These are phyloP conservation scores for Parachaetomium inaequale DNA, from an alignment of 495 filamentous ascomycete species.

Conservation along the genomic window DNA sequence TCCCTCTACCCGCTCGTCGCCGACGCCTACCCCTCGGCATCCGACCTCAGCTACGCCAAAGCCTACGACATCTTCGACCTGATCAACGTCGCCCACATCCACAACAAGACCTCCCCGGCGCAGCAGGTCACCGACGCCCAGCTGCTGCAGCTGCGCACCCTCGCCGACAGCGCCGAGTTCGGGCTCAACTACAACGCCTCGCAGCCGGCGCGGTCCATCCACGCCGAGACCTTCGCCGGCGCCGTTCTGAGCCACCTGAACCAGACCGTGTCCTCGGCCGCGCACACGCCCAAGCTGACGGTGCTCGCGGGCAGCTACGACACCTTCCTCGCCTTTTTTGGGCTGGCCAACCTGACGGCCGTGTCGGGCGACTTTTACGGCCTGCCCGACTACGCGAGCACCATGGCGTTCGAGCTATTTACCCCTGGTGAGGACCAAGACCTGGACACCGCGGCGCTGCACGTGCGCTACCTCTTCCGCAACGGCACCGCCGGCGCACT, in stretches of 20 bases:
- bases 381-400: conserved; percentile 24
- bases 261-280: conserved; percentile 17
- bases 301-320: conserved; percentile 26
- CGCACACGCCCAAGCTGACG: conserved; percentile 16
- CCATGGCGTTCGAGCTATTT: conserved; percentile 27
- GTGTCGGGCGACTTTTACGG: conserved; percentile 16
- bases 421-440: background rate
- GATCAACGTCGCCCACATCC: conserved; percentile 23
- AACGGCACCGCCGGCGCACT: conserved; percentile 19
- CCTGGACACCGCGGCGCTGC: background rate
- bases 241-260: conserved; percentile 19
- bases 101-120: conserved; percentile 19
- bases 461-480: conserved; percentile 22
- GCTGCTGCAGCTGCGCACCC: conserved; percentile 22
- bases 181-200: conserved; percentile 30
- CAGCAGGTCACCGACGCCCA: conserved; percentile 5
- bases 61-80: conserved; percentile 29
- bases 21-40: conserved; percentile 12
- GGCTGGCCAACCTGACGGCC: conserved; percentile 14
- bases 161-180: conserved; percentile 30
- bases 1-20: conserved; percentile 15
- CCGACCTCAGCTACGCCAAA: conserved; percentile 15
- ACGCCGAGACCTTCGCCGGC: conserved; percentile 17
- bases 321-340: conserved; percentile 25
- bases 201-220: conserved; percentile 17